Base-by-base conservation (phyloP, 306 rosid genomes). In the Fragaria iinumae region DNA sequence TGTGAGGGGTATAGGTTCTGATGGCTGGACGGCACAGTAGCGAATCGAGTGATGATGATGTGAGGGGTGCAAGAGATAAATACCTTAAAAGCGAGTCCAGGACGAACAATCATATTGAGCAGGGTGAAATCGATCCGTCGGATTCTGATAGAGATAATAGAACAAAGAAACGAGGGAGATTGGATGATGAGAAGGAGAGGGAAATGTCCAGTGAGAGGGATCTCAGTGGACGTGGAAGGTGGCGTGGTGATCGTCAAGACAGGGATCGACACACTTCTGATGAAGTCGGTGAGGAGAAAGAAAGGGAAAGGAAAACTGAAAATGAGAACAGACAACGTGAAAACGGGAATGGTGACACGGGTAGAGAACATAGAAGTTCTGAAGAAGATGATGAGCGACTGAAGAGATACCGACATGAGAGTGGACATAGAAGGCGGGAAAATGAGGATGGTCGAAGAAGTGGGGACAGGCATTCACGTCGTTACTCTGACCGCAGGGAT, bases 1-100 rank as follows among this genome's bases (percentile, higher is more conserved):
- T 14, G 38, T 9, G 68, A 32, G 36, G 47, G 43, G 8, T 79
- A 6, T n/a, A 38, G 25, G 6, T 79, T 55, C 72, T 44, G 64
- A 90, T 89, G 96, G 96, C 89, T 55, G 85, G 85, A 72, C 72
- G 71, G 38, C 49, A 82, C 65, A 68, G 78, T 38, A 74, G 89
- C 12, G 88, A 87, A 39, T 88, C 90, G 0, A 80, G 87, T 48
- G 90, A 87, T 27, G 88, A 83, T 52, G 77, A 76, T 29, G 36
- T 55, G 57, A 81, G 76, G 72, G 76, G 45, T 23, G 73, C 55
- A 39, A 81, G 75, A 55, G 89, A 80, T 77, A 81, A 48, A 43
- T 14, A 49, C 67, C 81, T 43, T 44, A 82, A 25, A 82, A 77
- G 48, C 18, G 77, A 74, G 59, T 74, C 83, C 27, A 80, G 79